Evolutionary conservation across 306 rosid genomes (phyloP).

Genomic region (Potentilla sterilis): DNA sequence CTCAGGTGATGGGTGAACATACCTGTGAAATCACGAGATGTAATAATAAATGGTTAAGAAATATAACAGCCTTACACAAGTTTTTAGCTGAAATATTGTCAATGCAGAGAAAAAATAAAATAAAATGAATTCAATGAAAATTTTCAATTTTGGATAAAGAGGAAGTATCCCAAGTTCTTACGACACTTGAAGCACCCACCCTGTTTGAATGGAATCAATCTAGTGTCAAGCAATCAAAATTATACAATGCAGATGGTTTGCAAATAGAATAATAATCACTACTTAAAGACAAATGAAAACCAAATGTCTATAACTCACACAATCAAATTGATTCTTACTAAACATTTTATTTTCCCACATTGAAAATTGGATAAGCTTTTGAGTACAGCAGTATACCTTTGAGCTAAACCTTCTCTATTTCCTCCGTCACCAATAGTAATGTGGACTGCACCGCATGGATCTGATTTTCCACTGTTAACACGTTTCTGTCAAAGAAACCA

Average conservation of each 20-base stretch:
- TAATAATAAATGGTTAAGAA: not conserved
- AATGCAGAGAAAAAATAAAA: not conserved
- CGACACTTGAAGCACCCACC: not conserved
- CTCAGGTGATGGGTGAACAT: constrained; percentile 61
- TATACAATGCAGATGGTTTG: not conserved
- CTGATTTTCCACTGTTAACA: constrained; percentile 54
- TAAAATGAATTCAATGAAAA: not conserved
- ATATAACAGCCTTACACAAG: not conserved
- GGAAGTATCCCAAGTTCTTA: not conserved
- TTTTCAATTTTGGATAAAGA: not conserved
- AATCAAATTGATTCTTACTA: not conserved
- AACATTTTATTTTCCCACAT: not conserved
- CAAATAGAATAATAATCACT: not conserved
- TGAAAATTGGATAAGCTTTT: not conserved
- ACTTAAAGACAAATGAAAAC: not conserved
- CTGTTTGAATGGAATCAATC: not conserved
- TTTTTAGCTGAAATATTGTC: not conserved
- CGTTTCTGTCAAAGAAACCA: constrained; percentile 52
- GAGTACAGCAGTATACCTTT: constrained; percentile 39
- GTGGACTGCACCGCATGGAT: constrained; percentile 82
- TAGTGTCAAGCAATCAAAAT: not conserved
- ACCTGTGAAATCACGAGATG: constrained; percentile 43
- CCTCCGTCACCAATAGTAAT: constrained; percentile 96
- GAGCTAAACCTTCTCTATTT: constrained; percentile 84
- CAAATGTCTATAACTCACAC: not conserved